A percentile compares a stretch with the other conserved stretches of the same genome.
These are phyloP conservation scores for Leptographium procerum DNA, from an alignment of 2,329 filamentous ascomycete genomes.

Conservation along the genomic window DNA sequence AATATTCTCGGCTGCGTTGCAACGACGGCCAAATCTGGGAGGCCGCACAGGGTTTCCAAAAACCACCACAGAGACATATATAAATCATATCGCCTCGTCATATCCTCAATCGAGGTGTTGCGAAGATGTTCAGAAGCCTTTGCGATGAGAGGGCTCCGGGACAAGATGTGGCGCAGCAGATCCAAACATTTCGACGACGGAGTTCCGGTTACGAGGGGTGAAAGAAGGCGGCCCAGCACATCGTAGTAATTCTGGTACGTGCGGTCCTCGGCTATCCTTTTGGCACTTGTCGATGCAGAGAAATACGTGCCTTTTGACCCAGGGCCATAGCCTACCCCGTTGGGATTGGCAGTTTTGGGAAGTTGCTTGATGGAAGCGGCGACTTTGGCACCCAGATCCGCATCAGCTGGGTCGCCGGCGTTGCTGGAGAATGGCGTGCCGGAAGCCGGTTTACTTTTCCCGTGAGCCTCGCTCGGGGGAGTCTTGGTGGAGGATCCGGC, in stretches of 20 bases:
- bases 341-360: not conserved
- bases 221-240: not conserved
- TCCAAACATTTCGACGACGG: not conserved
- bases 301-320: too few species aligned
- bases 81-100: constrained; percentile 15
- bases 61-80: constrained; percentile 29
- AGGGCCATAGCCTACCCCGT: constrained; percentile 5
- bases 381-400: not conserved
- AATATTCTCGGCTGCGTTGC: constrained; percentile 22
- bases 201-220: not conserved
- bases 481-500: not conserved
- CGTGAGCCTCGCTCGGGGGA: not conserved
- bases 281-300: too few species aligned
- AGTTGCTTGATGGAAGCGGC: not conserved
- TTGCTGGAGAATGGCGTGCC: not conserved
- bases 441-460: not conserved
- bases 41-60: constrained; percentile 21
- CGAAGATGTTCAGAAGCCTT: constrained; percentile 16
- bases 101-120: constrained; percentile 17
- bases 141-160: constrained; percentile 16
- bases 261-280: not conserved
- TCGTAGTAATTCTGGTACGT: not conserved
- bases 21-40: constrained; percentile 19
- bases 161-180: not conserved
- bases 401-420: too few species aligned